Evolutionary conservation across 192 early-diverging fungal species (phyloP), one percentile per base, ranked within the genome.

Genomic region (Coemansia sp.): DNA sequence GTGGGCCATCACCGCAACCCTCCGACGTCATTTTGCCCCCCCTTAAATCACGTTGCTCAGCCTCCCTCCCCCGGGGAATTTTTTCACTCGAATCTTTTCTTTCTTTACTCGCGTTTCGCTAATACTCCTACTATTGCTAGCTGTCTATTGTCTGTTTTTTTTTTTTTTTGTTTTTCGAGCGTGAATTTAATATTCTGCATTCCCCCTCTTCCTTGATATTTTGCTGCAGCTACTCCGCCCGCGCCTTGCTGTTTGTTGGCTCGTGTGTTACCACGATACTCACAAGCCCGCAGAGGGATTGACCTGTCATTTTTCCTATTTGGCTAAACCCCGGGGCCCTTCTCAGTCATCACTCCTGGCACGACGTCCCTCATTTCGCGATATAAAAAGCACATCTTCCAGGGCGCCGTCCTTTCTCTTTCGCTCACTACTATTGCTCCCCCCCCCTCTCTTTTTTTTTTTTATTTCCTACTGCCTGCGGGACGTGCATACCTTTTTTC

Each of bases 41-140:
- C 31, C 52, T 13, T 26, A 53, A 25, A 53, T 53, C 52, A 53
- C 52, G 23, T 50, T 50, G 48, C 23, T 50, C 48, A 26, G 48
- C 48, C 48, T 8, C 48, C 43, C 23, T n/a, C n/a, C 21, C 9
- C 52, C 6, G 52, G 28, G 52, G 28, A 33, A 16, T 26, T 1
- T 53, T 28, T 26, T 21, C 52, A 33, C 26, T 53, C 26, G 28
- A 16, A 26, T 53, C 26, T n/a, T 52, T 26, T 12, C 25, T 26
- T 26, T 52, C 16, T 53, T 31, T 14, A 6, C 13, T 53, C 25
- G 14, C 52, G 14, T 53, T 53, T 53, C 26, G 13, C 23, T 28
- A 26, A 6, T 53, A 31, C 31, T 33, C 28, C n/a, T 45, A 45
- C 43, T 45, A 45, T 45, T 45, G 43, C 43, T 45, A 45, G 20